Percentiles rank a stretch among this genome's conserved stretches.
phyloP scores from a whole-genome alignment of 306 rosid genomes.

The Acacia crassicarpa region DNA sequence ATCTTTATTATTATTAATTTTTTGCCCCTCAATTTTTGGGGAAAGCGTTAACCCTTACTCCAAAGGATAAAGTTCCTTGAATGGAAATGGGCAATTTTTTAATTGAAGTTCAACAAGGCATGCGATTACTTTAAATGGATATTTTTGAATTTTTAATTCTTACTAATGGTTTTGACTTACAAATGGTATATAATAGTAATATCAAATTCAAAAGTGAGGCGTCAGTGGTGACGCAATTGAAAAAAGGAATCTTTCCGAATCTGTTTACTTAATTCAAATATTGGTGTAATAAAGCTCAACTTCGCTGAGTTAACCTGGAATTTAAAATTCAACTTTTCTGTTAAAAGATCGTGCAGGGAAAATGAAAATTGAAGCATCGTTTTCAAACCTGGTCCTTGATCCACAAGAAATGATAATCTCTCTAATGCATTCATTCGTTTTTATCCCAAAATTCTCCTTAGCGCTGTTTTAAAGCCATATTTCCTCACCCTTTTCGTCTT shows the following conservation, averaged over 20 bases:
- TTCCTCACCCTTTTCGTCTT: neutral
- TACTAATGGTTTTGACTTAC: neutral
- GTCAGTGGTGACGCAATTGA: neutral
- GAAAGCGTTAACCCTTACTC: neutral
- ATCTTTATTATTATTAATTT: neutral
- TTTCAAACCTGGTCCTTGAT: slow-evolving; percentile 34
- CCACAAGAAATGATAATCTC: slow-evolving; percentile 45
- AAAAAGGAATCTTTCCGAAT: neutral
- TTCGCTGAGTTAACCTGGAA: neutral
- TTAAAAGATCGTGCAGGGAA: neutral
- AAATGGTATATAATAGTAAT: neutral
- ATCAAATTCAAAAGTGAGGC: neutral
- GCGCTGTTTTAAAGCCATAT: slow-evolving; percentile 36
- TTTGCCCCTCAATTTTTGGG: neutral
- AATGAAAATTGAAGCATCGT: neutral
- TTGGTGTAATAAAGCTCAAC: neutral
- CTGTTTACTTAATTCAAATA: neutral
- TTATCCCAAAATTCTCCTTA: slow-evolving; percentile 25
- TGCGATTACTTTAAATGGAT: neutral
- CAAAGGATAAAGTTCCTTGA: neutral
- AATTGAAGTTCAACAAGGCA: neutral
- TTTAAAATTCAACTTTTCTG: neutral
- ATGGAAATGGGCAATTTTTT: neutral
- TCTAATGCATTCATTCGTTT: neutral
- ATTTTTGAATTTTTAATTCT: neutral